These are phyloP conservation scores for Phytopythium sindhum DNA, from an alignment of 352 stramenopile genomes.

Conservation along the genomic window DNA sequence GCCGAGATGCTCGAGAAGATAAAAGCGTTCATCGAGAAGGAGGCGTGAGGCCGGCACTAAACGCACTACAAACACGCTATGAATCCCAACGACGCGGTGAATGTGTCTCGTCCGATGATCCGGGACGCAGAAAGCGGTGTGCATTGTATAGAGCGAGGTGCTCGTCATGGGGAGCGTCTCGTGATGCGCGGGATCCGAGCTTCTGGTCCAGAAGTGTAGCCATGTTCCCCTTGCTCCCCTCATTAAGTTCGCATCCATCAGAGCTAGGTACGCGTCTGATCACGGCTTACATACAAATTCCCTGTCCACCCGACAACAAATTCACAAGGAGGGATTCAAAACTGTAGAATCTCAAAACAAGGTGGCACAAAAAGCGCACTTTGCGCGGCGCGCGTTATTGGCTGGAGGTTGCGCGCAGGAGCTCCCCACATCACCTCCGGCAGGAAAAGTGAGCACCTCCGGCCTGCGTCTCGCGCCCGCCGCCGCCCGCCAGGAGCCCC, in stretches of 20 bases:
- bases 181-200: too few relatives aligned
- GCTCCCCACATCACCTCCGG: conserved; percentile 4
- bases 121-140: not conserved
- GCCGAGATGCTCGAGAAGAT: conserved; percentile 89
- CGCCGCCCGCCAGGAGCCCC: not conserved
- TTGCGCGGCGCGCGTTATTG: not conserved
- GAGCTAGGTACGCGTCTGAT: not conserved
- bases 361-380: not conserved
- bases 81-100: too few relatives aligned
- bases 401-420: not conserved
- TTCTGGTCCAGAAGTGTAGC: too few relatives aligned
- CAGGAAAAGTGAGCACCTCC: not conserved
- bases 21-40: conserved; percentile 87
- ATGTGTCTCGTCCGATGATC: too few relatives aligned
- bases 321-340: too few relatives aligned
- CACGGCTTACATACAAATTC: not conserved
- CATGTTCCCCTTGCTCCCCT: too few relatives aligned
- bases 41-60: conserved; percentile 16
- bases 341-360: too few relatives aligned
- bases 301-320: not conserved
- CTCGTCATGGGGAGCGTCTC: too few relatives aligned
- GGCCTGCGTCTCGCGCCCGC: too few relatives aligned
- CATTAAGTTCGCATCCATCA: too few relatives aligned
- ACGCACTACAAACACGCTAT: not conserved
- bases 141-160: too few relatives aligned